Base-by-base conservation (phyloP, 2,329 filamentous ascomycete species). In the Penicillium italicum region DNA sequence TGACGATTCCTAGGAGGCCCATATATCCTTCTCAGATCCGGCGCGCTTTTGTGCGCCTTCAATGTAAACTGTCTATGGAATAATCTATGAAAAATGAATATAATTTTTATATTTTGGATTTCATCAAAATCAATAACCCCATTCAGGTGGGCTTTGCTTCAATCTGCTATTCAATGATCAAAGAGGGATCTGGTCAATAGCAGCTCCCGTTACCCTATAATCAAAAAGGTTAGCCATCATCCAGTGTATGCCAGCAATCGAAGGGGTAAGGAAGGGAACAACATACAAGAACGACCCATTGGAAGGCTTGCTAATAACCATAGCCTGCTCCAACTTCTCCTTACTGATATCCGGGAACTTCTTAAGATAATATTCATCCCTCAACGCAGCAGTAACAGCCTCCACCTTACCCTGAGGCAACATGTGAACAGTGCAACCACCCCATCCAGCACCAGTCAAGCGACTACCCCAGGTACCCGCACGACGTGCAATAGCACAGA, bases 371-470 rank as follows among this genome's bases (percentile, higher is more conserved):
- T 97, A 99, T 69, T 91, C 85, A 60, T 82, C 82, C 66, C 89
- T 84, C 82, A 94, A 85, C 5, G 90, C 90, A 66, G 83, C 80
- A 72, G 84, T 90, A 22, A 99, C 89, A 26, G 79, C 83, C 5
- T 87, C 85, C 0, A 97, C 88, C 74, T 88, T 93, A 67, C 91
- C 83, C 55, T 85, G 89, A 0, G 93, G 89, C 50, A 97, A 88
- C 55, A 99, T 82, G 76, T 99, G 94, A 55, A 99, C 93, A 58
- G 85, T 94, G 77, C 94, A 97, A 2, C 94, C 94, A 59, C 94
- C 94, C 94, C 94, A 99, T 3, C 94, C 94, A 0, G 94, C 94
- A 37, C 94, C 94, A 0, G 93, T 97, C 64, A 97, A 77, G 26
- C 93, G 81, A 64, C 89, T 91, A 28, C 93, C 94, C 70, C 91